Evolutionary conservation across 192 early-diverging fungal genomes (phyloP), one percentile per base, ranked within the genome.

Genomic region (Coemansia sp.): DNA sequence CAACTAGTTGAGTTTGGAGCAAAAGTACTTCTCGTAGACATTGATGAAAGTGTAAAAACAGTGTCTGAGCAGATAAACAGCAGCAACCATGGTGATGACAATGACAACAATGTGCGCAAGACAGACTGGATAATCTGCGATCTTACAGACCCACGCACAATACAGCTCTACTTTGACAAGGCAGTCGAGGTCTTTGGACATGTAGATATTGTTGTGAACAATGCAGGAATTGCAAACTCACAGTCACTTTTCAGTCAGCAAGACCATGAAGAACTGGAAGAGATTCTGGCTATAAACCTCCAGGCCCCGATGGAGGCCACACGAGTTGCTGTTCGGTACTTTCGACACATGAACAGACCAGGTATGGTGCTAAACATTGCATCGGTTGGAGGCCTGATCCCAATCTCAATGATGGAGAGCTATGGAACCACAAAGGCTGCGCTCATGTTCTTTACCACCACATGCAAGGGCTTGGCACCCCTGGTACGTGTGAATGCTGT

Each of bases 381-480:
- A 0, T 92, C 90, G 3, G 78, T 92, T 18, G 91, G 91, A 0
- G 92, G 91, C 0, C 61, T 90, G 0, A 63, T 82, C 41, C 84
- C 85, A 0, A 65, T 87, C 21, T 69, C 82, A 3, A 48, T 73
- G 37, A 88, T 90, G 71, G 90, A 90, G 18, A 87, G 88, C 55
- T 94, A 94, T 69, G 87, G 87, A 26, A 89, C 91, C 1, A 89
- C 89, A 26, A 94, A 94, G 68, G 88, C 85, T 6, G 92, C 84
- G n/a, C 85, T 93, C 19, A 84, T 89, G 21, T 85, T 87, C 37
- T 89, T 92, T 36, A 87, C 87, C 0, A 63, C 74, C 1, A 55
- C 80, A 15, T 84, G 84, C 57, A 73, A 73, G 37, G 71, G 66
- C 26, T 64, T 84, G 40, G 85, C 71, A 1, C 67, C 80, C 39